Percentiles rank a stretch among this genome's conserved stretches.
Evolutionary conservation across 2,329 filamentous ascomycete genomes (phyloP).

Genomic region (Oidium heveae): DNA sequence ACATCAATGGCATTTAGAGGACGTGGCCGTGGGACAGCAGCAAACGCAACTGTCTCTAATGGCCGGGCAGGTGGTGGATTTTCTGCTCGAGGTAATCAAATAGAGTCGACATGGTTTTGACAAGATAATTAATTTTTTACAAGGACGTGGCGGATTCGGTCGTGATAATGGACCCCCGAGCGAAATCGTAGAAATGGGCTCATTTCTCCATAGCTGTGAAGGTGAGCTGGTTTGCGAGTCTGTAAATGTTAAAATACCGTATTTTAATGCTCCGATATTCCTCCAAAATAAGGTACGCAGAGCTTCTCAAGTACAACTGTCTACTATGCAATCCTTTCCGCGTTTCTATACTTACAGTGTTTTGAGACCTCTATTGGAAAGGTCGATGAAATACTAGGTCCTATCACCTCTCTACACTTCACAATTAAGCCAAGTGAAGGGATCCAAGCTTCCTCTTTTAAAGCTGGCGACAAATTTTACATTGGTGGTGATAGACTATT

Average conservation of each 20-base stretch:
- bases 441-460: constrained; percentile 86
- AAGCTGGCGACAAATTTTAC: constrained; percentile 90
- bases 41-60: constrained; percentile 24
- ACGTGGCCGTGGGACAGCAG: constrained; percentile 23
- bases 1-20: constrained; percentile 24
- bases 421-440: constrained; percentile 94
- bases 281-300: constrained; percentile 74
- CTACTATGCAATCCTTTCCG: neutral
- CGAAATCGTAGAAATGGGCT: constrained; percentile 60
- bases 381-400: constrained; percentile 91
- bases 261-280: constrained; percentile 98
- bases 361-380: constrained; percentile 63
- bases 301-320: neutral
- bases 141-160: constrained; percentile 36
- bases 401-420: constrained; percentile 95
- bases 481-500: constrained; percentile 86
- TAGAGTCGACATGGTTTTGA: neutral
- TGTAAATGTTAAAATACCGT: constrained; percentile 83
- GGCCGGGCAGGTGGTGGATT: constrained; percentile 21
- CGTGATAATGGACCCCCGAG: constrained; percentile 37
- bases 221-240: constrained; percentile 96
- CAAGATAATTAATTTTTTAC: constrained; percentile 5
- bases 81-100: constrained; percentile 20
- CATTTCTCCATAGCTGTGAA: constrained; percentile 82
- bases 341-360: neutral